These are phyloP conservation scores for Tephrocybe sp. DNA, from an alignment of 768 basidiomycete genomes.

Conservation along the genomic window DNA sequence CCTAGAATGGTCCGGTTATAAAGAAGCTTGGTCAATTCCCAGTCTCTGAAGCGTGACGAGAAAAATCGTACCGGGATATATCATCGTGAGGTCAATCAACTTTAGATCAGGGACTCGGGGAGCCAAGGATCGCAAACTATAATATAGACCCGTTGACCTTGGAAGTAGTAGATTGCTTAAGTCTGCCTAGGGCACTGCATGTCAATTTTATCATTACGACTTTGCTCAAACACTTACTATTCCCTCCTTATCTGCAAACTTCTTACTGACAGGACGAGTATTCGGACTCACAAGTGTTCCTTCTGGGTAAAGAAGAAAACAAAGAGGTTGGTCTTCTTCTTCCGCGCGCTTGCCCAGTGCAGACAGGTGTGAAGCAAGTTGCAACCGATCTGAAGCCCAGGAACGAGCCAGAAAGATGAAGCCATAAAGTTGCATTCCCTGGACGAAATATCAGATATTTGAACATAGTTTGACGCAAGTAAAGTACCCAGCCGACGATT, in stretches of 20 bases:
- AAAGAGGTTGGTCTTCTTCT: constrained; percentile 66
- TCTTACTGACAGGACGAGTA: constrained; percentile 82
- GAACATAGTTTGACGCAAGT: background rate
- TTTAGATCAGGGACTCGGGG: constrained; percentile 76
- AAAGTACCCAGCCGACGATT: constrained; percentile 78
- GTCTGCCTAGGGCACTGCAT: constrained; percentile 57
- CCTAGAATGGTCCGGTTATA: constrained; percentile 38
- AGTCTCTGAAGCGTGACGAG: no score
- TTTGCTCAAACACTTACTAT: constrained; percentile 78
- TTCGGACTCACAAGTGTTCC: constrained; percentile 90
- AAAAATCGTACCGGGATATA: constrained; percentile 74
- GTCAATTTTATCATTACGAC: background rate
- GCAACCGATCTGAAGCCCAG: constrained; percentile 81
- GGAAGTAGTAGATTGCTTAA: constrained; percentile 83
- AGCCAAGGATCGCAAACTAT: constrained; percentile 77
- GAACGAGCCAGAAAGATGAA: constrained; percentile 94
- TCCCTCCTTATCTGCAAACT: constrained; percentile 85
- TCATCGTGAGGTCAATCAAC: constrained; percentile 88
- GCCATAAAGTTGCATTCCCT: constrained; percentile 93
- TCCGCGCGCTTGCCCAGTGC: constrained; percentile 71
- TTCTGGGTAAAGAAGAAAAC: constrained; percentile 91
- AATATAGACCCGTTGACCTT: constrained; percentile 88
- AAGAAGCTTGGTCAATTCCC: background rate
- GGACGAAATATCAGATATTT: constrained; percentile 3
- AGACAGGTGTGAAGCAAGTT: constrained; percentile 65